Evolutionary conservation across 495 filamentous ascomycete genomes (phyloP).

Genomic region (Talaromyces thailandensis): DNA sequence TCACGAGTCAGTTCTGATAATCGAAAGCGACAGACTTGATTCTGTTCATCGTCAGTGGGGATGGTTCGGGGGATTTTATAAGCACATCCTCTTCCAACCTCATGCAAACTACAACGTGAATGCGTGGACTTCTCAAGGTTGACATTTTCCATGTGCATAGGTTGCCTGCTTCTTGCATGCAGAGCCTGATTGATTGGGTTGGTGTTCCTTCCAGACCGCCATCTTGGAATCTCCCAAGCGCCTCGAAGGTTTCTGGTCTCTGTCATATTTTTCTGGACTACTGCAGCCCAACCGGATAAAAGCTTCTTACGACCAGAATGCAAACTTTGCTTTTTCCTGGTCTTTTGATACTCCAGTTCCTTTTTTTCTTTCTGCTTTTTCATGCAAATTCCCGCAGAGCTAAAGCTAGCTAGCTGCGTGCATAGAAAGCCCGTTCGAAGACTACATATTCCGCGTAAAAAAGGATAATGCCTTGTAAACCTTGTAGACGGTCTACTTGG

Average conservation of each 20-base stretch:
- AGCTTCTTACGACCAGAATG: neutral
- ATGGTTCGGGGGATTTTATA: neutral
- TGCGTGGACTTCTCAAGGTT: neutral
- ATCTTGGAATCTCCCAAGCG: neutral
- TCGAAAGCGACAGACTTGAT: neutral
- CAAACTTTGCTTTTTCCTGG: neutral
- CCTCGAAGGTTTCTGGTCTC: neutral
- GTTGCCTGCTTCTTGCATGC: neutral
- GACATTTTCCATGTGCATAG: neutral
- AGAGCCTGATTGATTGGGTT: neutral
- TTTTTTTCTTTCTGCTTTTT: neutral
- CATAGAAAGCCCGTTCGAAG: neutral
- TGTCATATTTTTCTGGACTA: neutral
- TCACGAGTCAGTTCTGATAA: neutral
- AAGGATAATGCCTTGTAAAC: neutral
- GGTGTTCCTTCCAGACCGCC: constrained; percentile 3
- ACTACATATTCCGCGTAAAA: neutral
- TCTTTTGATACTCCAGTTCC: neutral
- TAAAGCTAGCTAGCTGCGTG: neutral
- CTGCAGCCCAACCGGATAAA: constrained; percentile 1
- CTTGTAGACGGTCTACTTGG: neutral
- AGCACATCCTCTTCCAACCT: neutral
- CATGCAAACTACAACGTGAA: neutral
- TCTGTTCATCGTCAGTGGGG: neutral
- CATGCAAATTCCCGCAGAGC: neutral